These are phyloP conservation scores for Gyromitra esculenta DNA, from an alignment of 2,329 filamentous ascomycete species.

Conservation along the genomic window DNA sequence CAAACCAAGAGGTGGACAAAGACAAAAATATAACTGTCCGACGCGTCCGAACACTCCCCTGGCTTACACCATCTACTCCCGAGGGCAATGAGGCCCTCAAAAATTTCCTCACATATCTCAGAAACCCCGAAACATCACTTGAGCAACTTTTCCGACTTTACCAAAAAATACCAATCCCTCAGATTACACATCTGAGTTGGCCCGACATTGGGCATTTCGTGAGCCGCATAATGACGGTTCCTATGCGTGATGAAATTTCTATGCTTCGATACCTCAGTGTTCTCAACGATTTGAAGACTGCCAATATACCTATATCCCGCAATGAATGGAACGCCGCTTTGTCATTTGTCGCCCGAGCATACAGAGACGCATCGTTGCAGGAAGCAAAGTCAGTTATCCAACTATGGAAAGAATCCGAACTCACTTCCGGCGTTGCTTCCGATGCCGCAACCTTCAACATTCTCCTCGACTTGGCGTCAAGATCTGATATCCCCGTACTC, in stretches of 20 bases:
- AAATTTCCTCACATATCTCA: constrained; percentile 34
- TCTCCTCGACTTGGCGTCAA: constrained; percentile 86
- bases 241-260: constrained; percentile 67
- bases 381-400: constrained; percentile 76
- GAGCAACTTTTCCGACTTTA: constrained; percentile 60
- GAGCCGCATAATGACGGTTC: constrained; percentile 72
- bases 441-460: constrained; percentile 91
- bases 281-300: constrained; percentile 81
- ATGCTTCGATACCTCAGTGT: constrained; percentile 87
- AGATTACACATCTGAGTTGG: constrained; percentile 62
- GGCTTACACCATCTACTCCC: constrained; percentile 18
- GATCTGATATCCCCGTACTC: constrained; percentile 82
- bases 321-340: constrained; percentile 87
- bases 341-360: constrained; percentile 78
- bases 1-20: background rate
- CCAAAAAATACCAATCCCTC: constrained; percentile 59
- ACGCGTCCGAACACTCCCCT: constrained; percentile 9
- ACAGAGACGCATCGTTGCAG: constrained; percentile 67
- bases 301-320: constrained; percentile 73
- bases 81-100: constrained; percentile 4
- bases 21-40: background rate
- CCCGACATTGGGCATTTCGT: constrained; percentile 72
- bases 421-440: constrained; percentile 69
- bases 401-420: constrained; percentile 91
- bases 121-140: constrained; percentile 20